Base-by-base conservation (phyloP, 2,329 filamentous ascomycete species). In the Verticillium dahliae region DNA sequence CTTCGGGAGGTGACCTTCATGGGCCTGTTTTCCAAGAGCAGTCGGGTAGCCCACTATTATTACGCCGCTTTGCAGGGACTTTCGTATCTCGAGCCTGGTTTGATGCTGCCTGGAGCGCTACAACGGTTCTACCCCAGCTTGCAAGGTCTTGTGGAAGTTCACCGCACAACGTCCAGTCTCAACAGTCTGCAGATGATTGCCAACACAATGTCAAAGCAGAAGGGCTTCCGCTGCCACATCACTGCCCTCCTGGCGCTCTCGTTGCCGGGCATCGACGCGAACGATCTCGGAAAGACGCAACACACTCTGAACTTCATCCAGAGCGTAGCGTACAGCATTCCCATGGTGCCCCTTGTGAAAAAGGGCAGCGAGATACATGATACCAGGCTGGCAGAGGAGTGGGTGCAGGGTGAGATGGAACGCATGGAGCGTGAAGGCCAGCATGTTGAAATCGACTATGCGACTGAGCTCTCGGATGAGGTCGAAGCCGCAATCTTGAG, bases 121-220 rank as follows among this genome's bases (percentile, higher is more conserved):
- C 95, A 99, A 74, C 86, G 95, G 64, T 98, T 99, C 70, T 99
- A 99, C 71, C 95, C 95, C 11, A 96, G 94, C 67, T 87, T 99
- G 75, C 95, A 99, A 74, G 96, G 96, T 0, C 80, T 99, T 59
- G 95, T 99, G 4, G 95, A 99, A 75, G 95, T 99, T 3, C 95
- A 99, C 77, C 87, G 95, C 60, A 99, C 95, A 2, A 94, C 93
- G 5, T 97, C 95, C 0, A 97, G 94, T 62, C 83, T 99, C 62
- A 90, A 94, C 69, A 91, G 94, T 52, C 80, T 99, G 63, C 93
- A 97, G 76, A 91, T 96, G 81, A 86, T 98, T 64, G 91, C 93
- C 65, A 91, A 92, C 72, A 86, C 93, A 69, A 96, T 99, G 85
- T 88, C 92, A 14, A 89, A 90, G 71, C 91, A 92, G 50, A 98